Percentiles rank a stretch among this genome's conserved stretches.
Evolutionary conservation across 176 grass and related monocot species (phyloP).

Genomic region (Cenchrus purpureus): DNA sequence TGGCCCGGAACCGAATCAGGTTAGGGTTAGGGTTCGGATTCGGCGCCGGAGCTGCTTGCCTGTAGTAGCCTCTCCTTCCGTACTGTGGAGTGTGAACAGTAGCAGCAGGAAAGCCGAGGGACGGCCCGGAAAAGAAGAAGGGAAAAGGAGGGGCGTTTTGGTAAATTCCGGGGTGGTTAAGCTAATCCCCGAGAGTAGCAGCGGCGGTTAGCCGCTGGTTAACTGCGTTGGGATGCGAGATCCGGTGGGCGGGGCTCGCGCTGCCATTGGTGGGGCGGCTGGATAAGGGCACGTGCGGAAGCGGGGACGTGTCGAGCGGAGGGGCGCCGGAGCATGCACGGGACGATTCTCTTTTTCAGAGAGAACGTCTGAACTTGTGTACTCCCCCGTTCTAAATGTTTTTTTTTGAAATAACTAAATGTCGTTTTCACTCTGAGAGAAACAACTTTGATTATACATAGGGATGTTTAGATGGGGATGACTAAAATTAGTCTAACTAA

Average conservation of each 20-base stretch:
- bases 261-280: not conserved
- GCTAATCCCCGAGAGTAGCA: not conserved
- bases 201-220: not conserved
- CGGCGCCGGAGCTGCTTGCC: not conserved
- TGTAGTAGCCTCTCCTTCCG: not conserved
- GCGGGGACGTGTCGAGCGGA: not conserved
- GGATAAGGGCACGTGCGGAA: not conserved
- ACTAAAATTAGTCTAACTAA: too few species aligned
- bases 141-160: constrained; percentile 2
- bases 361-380: too few species aligned
- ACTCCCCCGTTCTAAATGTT: too few species aligned
- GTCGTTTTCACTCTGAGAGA: too few species aligned
- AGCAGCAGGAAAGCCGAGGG: not conserved
- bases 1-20: not conserved
- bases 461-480: too few species aligned
- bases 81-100: constrained; percentile 51
- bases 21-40: constrained; percentile 53
- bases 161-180: constrained; percentile 6
- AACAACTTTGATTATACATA: too few species aligned
- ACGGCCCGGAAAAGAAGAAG: not conserved
- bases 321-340: not conserved
- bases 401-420: too few species aligned
- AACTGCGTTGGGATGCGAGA: not conserved
- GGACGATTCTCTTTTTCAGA: too few species aligned
- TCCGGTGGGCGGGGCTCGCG: constrained; percentile 23